Conservation (phyloP, 306 rosid genomes). For the Glycyrrhiza uralensis region DNA sequence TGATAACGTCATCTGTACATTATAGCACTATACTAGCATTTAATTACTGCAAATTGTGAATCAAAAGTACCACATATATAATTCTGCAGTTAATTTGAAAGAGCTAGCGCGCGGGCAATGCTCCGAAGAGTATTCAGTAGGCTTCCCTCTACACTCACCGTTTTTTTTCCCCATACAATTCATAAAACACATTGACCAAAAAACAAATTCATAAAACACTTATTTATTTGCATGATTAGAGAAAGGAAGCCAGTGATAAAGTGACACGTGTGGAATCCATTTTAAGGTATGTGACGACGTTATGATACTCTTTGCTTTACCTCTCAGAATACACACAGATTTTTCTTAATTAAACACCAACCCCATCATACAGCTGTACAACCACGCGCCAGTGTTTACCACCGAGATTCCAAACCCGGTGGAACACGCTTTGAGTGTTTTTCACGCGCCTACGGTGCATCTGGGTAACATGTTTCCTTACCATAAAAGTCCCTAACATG, state of each 20-base stretch:
- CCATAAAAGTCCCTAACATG: slow-evolving; percentile 26
- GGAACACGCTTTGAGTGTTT: neutral
- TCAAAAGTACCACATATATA: neutral
- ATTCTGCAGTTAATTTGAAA: no score
- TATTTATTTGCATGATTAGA: neutral
- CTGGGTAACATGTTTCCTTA: neutral
- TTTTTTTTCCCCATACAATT: neutral
- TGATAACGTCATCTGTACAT: no score
- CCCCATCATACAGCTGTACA: slow-evolving; percentile 33
- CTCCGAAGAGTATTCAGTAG: no score
- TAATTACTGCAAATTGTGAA: neutral
- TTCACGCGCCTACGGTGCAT: neutral
- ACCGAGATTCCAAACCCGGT: neutral
- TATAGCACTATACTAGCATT: neutral
- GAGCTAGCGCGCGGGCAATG: no score
- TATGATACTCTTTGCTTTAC: slow-evolving; percentile 28
- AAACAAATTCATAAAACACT: neutral
- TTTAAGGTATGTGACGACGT: slow-evolving; percentile 58
- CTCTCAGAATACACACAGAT: slow-evolving; percentile 19
- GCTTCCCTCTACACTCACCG: neutral
- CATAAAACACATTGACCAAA: no score
- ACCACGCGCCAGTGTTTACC: slow-evolving; percentile 21
- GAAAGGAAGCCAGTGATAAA: slow-evolving; percentile 6
- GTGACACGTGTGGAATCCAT: slow-evolving; percentile 44
- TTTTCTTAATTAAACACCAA: neutral